Percentiles rank a stretch among this genome's conserved stretches.
Conservation (phyloP, 1,284 basidiomycete genomes). For the Microbotryomycetes sp. region DNA sequence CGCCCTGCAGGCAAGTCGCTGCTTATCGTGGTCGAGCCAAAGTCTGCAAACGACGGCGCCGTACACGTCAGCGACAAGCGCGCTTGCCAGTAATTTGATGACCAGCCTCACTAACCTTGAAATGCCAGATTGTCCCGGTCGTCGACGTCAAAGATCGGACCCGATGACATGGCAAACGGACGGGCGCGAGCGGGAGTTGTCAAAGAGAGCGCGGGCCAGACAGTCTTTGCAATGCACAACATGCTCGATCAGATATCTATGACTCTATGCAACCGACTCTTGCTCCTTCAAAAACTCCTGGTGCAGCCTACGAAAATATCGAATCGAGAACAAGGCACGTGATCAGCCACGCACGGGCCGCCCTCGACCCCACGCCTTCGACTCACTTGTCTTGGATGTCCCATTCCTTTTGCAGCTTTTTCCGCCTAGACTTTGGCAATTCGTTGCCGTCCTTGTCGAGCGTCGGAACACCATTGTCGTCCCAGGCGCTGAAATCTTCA, state of each 20-base stretch:
- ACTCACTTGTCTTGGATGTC: slow-evolving; percentile 59
- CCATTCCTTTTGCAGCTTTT: slow-evolving; percentile 75
- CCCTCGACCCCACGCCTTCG: background rate
- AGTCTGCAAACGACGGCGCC: slow-evolving; percentile 16
- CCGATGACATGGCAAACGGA: background rate
- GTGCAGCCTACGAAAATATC: slow-evolving; percentile 9
- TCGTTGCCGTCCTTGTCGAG: slow-evolving; percentile 77
- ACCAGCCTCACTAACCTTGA: slow-evolving; percentile 7
- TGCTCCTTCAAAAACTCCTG: slow-evolving; percentile 23
- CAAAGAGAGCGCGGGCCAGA: background rate
- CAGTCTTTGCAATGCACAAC: background rate
- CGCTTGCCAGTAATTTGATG: background rate
- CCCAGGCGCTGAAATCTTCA: slow-evolving; percentile 66
- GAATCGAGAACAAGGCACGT: background rate
- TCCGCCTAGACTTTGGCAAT: slow-evolving; percentile 70
- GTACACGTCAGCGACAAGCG: background rate
- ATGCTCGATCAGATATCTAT: background rate
- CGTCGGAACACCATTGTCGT: slow-evolving; percentile 76
- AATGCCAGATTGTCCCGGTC: slow-evolving; percentile 13
- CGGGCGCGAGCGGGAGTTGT: background rate
- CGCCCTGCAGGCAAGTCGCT: slow-evolving; percentile 24
- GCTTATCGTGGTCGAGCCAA: slow-evolving; percentile 19
- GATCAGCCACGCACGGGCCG: background rate
- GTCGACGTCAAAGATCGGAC: slow-evolving; percentile 18
- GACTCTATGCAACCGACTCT: background rate